phyloP scores from a whole-genome alignment of 805 yeast species.

The Candida lessepsii region DNA sequence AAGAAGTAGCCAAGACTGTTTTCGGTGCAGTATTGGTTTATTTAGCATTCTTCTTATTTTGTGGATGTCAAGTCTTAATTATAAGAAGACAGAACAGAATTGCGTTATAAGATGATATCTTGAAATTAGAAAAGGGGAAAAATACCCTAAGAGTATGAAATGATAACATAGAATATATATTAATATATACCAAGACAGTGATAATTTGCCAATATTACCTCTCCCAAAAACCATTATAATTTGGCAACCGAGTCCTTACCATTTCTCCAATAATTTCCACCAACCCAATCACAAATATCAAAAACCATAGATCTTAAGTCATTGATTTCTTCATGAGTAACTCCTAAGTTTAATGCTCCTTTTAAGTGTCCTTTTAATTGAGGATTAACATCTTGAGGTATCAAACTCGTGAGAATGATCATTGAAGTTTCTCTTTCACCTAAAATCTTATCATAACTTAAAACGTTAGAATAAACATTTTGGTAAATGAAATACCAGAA shows the following conservation, averaged over 20 bases:
- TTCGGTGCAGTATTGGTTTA: slow-evolving; percentile 88
- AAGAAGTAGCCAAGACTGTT: slow-evolving; percentile 88
- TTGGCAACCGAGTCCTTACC: slow-evolving; percentile 61
- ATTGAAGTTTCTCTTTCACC: slow-evolving; percentile 69
- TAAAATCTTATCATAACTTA: slow-evolving; percentile 65
- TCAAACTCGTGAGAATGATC: slow-evolving; percentile 72
- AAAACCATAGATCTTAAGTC: slow-evolving; percentile 62
- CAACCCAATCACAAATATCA: slow-evolving; percentile 71
- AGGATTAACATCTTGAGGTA: slow-evolving; percentile 92
- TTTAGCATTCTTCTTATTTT: slow-evolving; percentile 74
- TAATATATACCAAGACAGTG: neutral
- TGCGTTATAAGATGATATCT: slow-evolving; percentile 26
- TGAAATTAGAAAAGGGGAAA: neutral
- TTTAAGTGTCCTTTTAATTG: slow-evolving; percentile 87
- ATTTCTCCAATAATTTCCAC: slow-evolving; percentile 43
- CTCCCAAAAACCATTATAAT: slow-evolving; percentile 30
- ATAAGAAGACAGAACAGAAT: slow-evolving; percentile 66
- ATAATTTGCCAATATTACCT: too few relatives aligned
- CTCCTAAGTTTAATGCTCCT: slow-evolving; percentile 83
- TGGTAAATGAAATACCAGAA: slow-evolving; percentile 70
- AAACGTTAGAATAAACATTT: slow-evolving; percentile 74
- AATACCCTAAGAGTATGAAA: neutral
- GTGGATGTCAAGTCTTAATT: slow-evolving; percentile 79
- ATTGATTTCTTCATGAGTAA: slow-evolving; percentile 58
- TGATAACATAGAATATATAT: neutral